Evolutionary conservation across 75 land plant species (phyloP), one percentile per base, ranked within the genome.

Genomic region (Picea sitchensis): DNA sequence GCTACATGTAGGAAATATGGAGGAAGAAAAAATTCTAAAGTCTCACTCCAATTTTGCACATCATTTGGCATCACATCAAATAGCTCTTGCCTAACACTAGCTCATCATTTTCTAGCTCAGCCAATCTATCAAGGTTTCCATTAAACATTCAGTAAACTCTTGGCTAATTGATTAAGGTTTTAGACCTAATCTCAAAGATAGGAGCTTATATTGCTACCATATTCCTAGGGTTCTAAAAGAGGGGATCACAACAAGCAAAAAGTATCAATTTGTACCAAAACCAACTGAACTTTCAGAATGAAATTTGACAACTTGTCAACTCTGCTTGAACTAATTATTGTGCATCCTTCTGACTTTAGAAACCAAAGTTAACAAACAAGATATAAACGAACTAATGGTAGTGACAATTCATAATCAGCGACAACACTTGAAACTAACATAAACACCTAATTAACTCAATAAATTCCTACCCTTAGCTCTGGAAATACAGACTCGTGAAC

Each of bases 401-500:
- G 44, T 58, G 14, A 36, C 58, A 78, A 54, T 32, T 57, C 58
- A 80, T 30, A 59, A 67, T 13, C 26, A 71, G 44, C 4, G 44
- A 67, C 17, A 67, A 67, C 14, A 20, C 54, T 20, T 71, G 23
- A n/a, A 71, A 44, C 51, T 44, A 20, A 71, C 54, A 71, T 9
- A 20, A 78, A 58, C 8, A 57, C 58, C 62, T 14, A 34, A n/a
- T 31, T 7, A 18, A 58, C 15, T 80, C 65, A 79, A 80, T 38
- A 82, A 56, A 14, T 64, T 18, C 80, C 58, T 83, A 86, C 87
- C 81, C 86, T 58, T 31, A 86, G 57, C 58, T 86, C 87, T 51
- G 75, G 82, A 83, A 86, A 86, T 36, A 84, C 60, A 23, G 87
- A 86, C 64, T 84, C 87, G 41, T 86, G 87, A 21, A 86, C 87